phyloP scores from a whole-genome alignment of 805 yeast species.

The Candida glaebosa region DNA sequence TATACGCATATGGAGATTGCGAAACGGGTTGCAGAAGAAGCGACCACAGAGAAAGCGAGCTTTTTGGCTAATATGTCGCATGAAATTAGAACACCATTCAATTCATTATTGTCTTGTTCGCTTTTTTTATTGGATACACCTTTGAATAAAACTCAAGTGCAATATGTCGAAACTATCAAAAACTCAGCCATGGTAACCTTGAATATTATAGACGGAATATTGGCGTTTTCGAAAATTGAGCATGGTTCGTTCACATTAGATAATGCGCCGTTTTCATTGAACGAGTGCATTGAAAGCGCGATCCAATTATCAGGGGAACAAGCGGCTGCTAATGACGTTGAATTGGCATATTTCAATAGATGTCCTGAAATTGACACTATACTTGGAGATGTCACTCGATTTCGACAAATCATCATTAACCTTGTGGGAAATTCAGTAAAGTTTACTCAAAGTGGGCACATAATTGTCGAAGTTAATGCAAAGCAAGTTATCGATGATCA shows the following conservation, averaged over 20 bases:
- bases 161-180: constrained; percentile 51
- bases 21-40: constrained; percentile 45
- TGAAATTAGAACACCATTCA: constrained; percentile 55
- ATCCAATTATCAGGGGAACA: constrained; percentile 48
- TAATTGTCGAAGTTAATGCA: constrained; percentile 34
- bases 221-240: constrained; percentile 53
- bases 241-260: constrained; percentile 49
- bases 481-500: constrained; percentile 25
- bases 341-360: constrained; percentile 41
- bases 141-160: constrained; percentile 40
- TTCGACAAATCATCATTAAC: constrained; percentile 50
- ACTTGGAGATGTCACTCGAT: constrained; percentile 47
- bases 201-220: constrained; percentile 51
- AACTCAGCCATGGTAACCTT: constrained; percentile 49
- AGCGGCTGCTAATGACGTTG: constrained; percentile 40
- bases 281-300: constrained; percentile 46
- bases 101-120: constrained; percentile 47
- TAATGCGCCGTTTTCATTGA: constrained; percentile 41
- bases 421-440: constrained; percentile 53
- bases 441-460: constrained; percentile 43
- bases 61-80: constrained; percentile 55
- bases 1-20: constrained; percentile 46
- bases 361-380: constrained; percentile 37
- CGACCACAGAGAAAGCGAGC: constrained; percentile 52
- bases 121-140: constrained; percentile 48